Evolutionary conservation across 2,329 filamentous ascomycete genomes (phyloP), one percentile per base, ranked within the genome.

Genomic region (Shiraia bambusicola): DNA sequence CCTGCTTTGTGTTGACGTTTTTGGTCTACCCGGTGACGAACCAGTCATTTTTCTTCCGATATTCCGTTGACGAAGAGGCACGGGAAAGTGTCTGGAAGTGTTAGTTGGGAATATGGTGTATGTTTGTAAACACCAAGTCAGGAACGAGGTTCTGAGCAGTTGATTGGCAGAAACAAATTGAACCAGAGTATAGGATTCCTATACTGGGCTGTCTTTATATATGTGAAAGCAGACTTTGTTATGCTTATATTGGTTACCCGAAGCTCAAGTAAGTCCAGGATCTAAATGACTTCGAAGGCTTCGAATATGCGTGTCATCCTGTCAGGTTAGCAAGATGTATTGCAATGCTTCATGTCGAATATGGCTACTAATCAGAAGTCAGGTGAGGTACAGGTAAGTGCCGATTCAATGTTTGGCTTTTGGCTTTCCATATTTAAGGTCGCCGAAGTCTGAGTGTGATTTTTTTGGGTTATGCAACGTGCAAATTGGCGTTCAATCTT

Each of bases 1-100:
- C 59, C 43, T 59, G 52, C 39, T 63, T 63, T n/a, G 43, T 47
- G 26, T 63, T 49, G 7, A 41, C 57, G 31, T 63, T 63, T 32
- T 63, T 63, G 25, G 59, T 62, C 27, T 37, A 37, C 11, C 59
- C 50, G 1, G 58, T 63, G 12, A 47, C 54, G 16, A 48, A 43
- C 58, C 59, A 61, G 34, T 63, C 59, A n/a, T 36, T 58, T 58
- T 4, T 52, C 46, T 47, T 60, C 55, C 24, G 53, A 11, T 34
- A 54, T 50, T 6, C 54, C 54, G 39, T 62, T 54, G 6, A 62
- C 42, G 11, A 62, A 49, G 35, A 62, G 57, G 4, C 47, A 38
- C 12, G 59, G 59, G 27, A 62, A 62, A 5, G 59, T 62, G 37
- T 62, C 59, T 62, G 19, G 19, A 3, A 5, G 33, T 28, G 30